Evolutionary conservation across 2,329 filamentous ascomycete genomes (phyloP).

Genomic region (Aspergillus sp.): DNA sequence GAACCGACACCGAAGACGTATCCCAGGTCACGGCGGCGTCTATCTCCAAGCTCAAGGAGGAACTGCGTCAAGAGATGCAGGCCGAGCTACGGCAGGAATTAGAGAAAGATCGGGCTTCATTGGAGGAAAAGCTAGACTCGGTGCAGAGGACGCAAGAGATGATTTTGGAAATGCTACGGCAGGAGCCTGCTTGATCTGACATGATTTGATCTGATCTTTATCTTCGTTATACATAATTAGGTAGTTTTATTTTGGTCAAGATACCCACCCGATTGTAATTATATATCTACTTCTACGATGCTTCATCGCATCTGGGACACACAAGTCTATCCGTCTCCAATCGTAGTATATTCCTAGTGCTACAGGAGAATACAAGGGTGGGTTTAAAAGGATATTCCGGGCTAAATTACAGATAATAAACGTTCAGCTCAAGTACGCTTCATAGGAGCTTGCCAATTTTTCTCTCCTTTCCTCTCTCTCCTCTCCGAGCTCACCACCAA

Average conservation of each 20-base stretch:
- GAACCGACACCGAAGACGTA: background rate
- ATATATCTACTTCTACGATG: too few relatives aligned
- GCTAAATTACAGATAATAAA: conserved; percentile 36
- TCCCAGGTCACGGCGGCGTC: background rate
- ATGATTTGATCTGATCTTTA: conserved; percentile 1
- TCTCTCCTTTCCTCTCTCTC: background rate
- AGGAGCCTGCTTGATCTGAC: conserved; percentile 22
- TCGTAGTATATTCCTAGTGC: conserved; percentile 18
- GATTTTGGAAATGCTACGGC: conserved; percentile 37
- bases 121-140: conserved; percentile 33
- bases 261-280: conserved; percentile 11
- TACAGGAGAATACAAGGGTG: conserved; percentile 19
- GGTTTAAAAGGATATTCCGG: conserved; percentile 26
- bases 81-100: conserved; percentile 29
- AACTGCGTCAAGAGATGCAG: conserved; percentile 29
- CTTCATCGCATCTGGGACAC: background rate
- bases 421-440: conserved; percentile 19
- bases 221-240: conserved; percentile 5
- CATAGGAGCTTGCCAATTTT: conserved; percentile 14
- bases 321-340: background rate
- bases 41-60: conserved; percentile 21
- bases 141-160: conserved; percentile 37
- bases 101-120: conserved; percentile 24
- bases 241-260: conserved; percentile 6
- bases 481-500: too few relatives aligned